Conservation (phyloP, 768 basidiomycete species). For the Baorangia bicolor region DNA sequence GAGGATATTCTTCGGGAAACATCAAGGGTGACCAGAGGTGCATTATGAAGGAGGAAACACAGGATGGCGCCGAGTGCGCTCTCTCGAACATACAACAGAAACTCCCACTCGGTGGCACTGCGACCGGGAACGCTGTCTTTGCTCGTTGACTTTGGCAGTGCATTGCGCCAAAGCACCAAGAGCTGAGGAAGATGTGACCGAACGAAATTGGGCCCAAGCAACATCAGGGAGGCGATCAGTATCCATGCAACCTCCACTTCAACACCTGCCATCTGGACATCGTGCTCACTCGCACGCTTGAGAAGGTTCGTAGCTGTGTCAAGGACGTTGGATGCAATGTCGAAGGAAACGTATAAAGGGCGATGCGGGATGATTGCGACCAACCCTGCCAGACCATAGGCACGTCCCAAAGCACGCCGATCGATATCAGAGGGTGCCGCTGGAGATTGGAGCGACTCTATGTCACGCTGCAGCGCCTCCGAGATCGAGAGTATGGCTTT, state of each 20-base stretch:
- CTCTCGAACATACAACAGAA: conserved; percentile 88
- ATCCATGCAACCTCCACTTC: conserved; percentile 97
- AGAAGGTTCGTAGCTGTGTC: conserved; percentile 89
- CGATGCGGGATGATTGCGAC: conserved; percentile 83
- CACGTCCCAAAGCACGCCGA: conserved; percentile 76
- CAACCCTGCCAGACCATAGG: conserved; percentile 86
- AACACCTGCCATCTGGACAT: conserved; percentile 73
- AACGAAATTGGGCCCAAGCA: conserved; percentile 91
- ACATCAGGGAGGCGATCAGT: conserved; percentile 85
- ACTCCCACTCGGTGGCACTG: conserved; percentile 80
- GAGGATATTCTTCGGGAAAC: conserved; percentile 87
- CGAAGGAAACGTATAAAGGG: conserved; percentile 93
- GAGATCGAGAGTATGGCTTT: conserved; percentile 74
- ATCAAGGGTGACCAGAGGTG: conserved; percentile 81
- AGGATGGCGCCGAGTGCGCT: conserved; percentile 86
- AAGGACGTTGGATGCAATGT: conserved; percentile 85
- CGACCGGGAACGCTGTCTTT: conserved; percentile 75
- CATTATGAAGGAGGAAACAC: conserved; percentile 83
- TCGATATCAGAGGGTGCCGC: conserved; percentile 69
- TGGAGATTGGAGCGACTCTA: conserved; percentile 69
- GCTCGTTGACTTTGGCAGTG: conserved; percentile 89
- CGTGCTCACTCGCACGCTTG: conserved; percentile 89
- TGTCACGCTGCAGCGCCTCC: conserved; percentile 82
- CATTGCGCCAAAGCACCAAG: conserved; percentile 95
- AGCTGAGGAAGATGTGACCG: conserved; percentile 91